phyloP scores from a whole-genome alignment of 1,139 yeast genomes.

The Hansenula sp. region DNA sequence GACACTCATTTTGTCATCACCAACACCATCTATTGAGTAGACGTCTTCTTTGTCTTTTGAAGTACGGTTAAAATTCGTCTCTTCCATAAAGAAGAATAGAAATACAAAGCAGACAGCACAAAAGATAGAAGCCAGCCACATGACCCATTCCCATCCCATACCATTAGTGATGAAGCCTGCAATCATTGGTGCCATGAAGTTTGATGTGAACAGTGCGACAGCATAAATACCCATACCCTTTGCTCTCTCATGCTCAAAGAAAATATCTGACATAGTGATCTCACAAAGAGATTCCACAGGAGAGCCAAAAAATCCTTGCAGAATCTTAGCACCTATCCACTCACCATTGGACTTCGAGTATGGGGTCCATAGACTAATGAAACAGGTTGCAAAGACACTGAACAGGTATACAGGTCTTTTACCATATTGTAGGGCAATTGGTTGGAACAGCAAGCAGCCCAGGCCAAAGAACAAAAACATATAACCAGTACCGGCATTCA shows the following conservation, averaged over 20 bases:
- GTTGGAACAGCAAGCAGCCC: conserved; percentile 46
- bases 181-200: conserved; percentile 41
- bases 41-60: conserved; percentile 16
- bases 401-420: conserved; percentile 43
- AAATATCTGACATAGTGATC: conserved; percentile 46
- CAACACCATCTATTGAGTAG: conserved; percentile 14
- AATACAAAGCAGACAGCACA: conserved; percentile 40
- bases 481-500: conserved; percentile 51
- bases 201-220: conserved; percentile 35
- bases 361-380: conserved; percentile 42
- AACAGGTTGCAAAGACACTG: conserved; percentile 32
- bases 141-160: conserved; percentile 47
- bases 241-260: conserved; percentile 50
- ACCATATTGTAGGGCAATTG: conserved; percentile 50
- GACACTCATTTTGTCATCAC: conserved; percentile 5
- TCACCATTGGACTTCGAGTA: conserved; percentile 34
- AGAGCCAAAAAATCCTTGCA: conserved; percentile 48
- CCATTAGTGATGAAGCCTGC: conserved; percentile 48
- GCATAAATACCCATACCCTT: conserved; percentile 43
- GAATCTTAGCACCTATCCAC: conserved; percentile 32
- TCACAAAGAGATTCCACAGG: conserved; percentile 57
- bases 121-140: conserved; percentile 40
- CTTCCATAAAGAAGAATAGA: conserved; percentile 42
- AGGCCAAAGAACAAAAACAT: conserved; percentile 42
- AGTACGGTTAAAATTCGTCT: conserved; percentile 38